Percentiles rank a stretch among this genome's conserved stretches.
These are phyloP conservation scores for Botrytis sinoallii DNA, from an alignment of 2,329 filamentous ascomycete species.

Conservation along the genomic window DNA sequence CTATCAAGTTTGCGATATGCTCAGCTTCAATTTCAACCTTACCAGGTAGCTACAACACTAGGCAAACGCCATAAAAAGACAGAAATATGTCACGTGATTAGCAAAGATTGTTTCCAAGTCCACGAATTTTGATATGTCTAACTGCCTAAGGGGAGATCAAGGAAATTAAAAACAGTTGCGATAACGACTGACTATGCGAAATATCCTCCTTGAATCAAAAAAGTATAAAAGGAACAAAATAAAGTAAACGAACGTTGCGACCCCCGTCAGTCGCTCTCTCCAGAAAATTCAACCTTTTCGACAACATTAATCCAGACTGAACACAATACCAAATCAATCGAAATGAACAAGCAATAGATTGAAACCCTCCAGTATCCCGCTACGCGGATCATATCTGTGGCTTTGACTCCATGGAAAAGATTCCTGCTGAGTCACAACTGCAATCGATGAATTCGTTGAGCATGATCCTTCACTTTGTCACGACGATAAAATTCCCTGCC, in stretches of 20 bases:
- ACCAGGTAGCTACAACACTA: background rate
- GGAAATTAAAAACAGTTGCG: too few relatives aligned
- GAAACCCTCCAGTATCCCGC: background rate
- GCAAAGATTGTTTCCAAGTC: background rate
- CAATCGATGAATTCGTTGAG: background rate
- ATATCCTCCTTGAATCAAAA: background rate
- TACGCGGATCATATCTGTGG: background rate
- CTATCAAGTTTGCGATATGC: background rate
- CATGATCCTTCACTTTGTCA: background rate
- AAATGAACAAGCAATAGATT: background rate
- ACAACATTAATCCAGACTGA: background rate
- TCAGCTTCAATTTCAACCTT: background rate
- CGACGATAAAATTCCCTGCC: background rate
- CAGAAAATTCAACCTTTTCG: background rate
- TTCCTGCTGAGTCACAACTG: background rate
- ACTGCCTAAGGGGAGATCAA: background rate
- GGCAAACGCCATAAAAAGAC: background rate
- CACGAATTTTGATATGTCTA: background rate
- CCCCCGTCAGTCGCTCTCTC: background rate
- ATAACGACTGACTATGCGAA: background rate
- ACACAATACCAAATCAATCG: background rate
- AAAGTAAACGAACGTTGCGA: background rate
- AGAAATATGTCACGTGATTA: accelerated
- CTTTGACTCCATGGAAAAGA: background rate
- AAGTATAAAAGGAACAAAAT: background rate